phyloP scores from a whole-genome alignment of 2,329 filamentous ascomycete genomes.

The Byssochlamys sp. region DNA sequence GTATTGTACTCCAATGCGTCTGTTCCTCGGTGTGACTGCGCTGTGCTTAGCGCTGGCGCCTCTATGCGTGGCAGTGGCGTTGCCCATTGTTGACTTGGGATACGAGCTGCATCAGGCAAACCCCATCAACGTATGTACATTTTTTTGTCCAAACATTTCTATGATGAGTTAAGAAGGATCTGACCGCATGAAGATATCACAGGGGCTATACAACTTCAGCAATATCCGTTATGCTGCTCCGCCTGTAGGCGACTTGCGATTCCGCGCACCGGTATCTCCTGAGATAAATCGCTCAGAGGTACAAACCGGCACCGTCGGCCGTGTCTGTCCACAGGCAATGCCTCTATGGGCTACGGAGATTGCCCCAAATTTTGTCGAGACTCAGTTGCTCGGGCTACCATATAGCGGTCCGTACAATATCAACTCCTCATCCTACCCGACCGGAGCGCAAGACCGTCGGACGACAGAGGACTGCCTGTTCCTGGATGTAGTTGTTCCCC shows the following conservation, averaged over 20 bases:
- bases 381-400: background rate
- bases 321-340: background rate
- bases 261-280: constrained; percentile 35
- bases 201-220: constrained; percentile 40
- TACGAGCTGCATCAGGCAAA: background rate
- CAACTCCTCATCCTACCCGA: background rate
- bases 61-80: background rate
- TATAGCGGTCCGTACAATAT: background rate
- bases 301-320: constrained; percentile 29
- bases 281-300: constrained; percentile 31
- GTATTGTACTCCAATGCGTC: background rate
- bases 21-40: background rate
- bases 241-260: constrained; percentile 40
- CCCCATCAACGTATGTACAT: background rate
- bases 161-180: background rate
- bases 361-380: background rate
- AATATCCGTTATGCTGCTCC: constrained; percentile 47
- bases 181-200: background rate
- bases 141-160: background rate
- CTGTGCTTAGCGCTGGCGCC: background rate
- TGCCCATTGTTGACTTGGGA: background rate
- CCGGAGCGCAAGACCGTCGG: constrained; percentile 5
- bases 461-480: constrained; percentile 17
- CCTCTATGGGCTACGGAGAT: background rate
- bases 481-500: constrained; percentile 16